These are phyloP conservation scores for Verticillium alfalfae DNA, from an alignment of 2,329 filamentous ascomycete species.

Conservation along the genomic window DNA sequence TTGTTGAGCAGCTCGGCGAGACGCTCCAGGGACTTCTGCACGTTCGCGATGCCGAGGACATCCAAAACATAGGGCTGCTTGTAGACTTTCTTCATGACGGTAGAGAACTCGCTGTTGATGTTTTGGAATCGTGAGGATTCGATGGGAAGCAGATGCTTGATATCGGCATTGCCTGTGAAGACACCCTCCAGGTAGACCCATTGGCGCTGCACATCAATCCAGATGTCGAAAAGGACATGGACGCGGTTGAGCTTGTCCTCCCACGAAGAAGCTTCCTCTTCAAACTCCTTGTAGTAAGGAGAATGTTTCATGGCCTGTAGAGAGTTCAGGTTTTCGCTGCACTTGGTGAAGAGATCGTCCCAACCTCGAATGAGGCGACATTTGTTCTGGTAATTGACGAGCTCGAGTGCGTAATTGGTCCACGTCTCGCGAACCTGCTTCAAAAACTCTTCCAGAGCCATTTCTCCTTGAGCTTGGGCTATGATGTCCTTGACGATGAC, in stretches of 20 bases:
- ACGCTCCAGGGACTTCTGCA: conserved; percentile 92
- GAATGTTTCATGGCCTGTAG: conserved; percentile 98
- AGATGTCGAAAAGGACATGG: conserved; percentile 96
- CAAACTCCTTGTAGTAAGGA: conserved; percentile 98
- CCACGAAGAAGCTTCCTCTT: conserved; percentile 94
- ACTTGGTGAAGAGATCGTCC: conserved; percentile 97
- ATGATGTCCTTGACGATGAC: conserved; percentile 88
- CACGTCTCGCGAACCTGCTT: conserved; percentile 95
- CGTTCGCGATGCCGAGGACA: conserved; percentile 89
- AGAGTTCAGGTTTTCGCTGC: conserved; percentile 95
- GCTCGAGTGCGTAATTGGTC: conserved; percentile 90
- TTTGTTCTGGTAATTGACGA: conserved; percentile 97
- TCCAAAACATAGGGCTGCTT: conserved; percentile 94
- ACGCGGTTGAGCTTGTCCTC: conserved; percentile 97
- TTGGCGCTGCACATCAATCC: conserved; percentile 99
- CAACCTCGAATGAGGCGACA: conserved; percentile 95
- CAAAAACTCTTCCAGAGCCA: conserved; percentile 96
- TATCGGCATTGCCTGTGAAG: conserved; percentile 97
- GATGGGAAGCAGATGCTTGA: conserved; percentile 94
- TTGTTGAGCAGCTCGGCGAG: conserved; percentile 97
- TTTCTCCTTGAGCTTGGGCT: conserved; percentile 91
- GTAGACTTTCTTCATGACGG: conserved; percentile 99
- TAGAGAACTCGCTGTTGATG: conserved; percentile 97
- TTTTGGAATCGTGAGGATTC: conserved; percentile 97
- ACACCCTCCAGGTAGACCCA: conserved; percentile 99